Conservation (phyloP, 116 monocot genomes). For the Phalaenopsis hybrid region DNA sequence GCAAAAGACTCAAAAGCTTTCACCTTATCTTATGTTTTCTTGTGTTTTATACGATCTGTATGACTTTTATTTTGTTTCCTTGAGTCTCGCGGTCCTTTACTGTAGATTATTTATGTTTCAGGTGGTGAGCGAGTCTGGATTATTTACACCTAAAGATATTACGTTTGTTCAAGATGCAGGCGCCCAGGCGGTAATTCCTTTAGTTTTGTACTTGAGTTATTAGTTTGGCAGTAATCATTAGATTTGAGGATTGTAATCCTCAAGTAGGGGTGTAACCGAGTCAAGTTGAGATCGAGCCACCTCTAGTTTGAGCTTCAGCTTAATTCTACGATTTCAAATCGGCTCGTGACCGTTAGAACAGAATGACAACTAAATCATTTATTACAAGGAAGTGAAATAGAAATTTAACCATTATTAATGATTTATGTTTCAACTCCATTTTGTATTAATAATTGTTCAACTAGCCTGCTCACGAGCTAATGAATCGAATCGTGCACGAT, state of each 20-base stretch:
- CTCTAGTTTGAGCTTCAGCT: background rate
- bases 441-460: too few species aligned
- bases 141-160: slow-evolving; percentile 77
- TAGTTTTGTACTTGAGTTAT: background rate
- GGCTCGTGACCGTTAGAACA: too few species aligned
- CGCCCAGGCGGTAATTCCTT: slow-evolving; percentile 60
- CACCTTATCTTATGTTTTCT: background rate
- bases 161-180: slow-evolving; percentile 80
- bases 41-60: background rate
- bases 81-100: background rate
- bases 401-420: too few species aligned
- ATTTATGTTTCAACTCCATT: too few species aligned
- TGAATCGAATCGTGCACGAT: too few species aligned
- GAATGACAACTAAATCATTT: too few species aligned
- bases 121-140: slow-evolving; percentile 86
- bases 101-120: slow-evolving; percentile 16
- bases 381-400: too few species aligned
- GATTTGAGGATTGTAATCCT: background rate
- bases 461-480: too few species aligned
- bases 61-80: background rate
- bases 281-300: background rate
- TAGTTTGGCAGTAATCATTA: background rate
- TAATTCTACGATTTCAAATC: background rate
- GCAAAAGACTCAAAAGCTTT: background rate
- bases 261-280: background rate